Evolutionary conservation across 2,329 filamentous ascomycete species (phyloP).

Genomic region (Fusarium dlaminii): DNA sequence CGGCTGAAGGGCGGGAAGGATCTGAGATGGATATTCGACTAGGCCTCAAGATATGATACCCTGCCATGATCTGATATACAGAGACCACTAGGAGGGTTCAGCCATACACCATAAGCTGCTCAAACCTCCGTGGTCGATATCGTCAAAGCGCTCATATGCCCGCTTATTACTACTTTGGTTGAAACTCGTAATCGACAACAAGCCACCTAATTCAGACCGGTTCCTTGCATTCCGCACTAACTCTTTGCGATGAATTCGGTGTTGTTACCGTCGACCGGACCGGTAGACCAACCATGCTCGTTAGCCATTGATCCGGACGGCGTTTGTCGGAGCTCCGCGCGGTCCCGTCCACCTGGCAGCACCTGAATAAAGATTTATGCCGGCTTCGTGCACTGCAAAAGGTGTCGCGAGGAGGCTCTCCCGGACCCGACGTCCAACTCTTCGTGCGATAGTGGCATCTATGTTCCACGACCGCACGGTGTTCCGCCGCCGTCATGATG

Average conservation of each 20-base stretch:
- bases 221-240: slow-evolving; percentile 22
- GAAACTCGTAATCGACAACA: background rate
- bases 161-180: background rate
- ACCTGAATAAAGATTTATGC: slow-evolving; percentile 23
- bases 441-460: background rate
- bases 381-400: slow-evolving; percentile 8
- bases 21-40: slow-evolving; percentile 13
- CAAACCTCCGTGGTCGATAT: background rate
- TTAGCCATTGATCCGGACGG: slow-evolving; percentile 33
- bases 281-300: slow-evolving; percentile 35
- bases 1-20: slow-evolving; percentile 4
- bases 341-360: slow-evolving; percentile 34
- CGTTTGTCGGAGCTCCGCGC: slow-evolving; percentile 25
- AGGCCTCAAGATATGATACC: background rate
- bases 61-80: slow-evolving; percentile 10
- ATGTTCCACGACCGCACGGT: background rate
- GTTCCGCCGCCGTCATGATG: slow-evolving; percentile 16
- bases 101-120: background rate
- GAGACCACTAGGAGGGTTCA: background rate
- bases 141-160: slow-evolving; percentile 2
- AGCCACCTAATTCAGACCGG: background rate
- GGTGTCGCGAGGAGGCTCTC: slow-evolving; percentile 25
- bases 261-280: slow-evolving; percentile 26
- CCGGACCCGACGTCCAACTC: background rate
- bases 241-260: background rate